phyloP scores from a whole-genome alignment of 2,329 filamentous ascomycete genomes.

The Rutstroemia sp. region DNA sequence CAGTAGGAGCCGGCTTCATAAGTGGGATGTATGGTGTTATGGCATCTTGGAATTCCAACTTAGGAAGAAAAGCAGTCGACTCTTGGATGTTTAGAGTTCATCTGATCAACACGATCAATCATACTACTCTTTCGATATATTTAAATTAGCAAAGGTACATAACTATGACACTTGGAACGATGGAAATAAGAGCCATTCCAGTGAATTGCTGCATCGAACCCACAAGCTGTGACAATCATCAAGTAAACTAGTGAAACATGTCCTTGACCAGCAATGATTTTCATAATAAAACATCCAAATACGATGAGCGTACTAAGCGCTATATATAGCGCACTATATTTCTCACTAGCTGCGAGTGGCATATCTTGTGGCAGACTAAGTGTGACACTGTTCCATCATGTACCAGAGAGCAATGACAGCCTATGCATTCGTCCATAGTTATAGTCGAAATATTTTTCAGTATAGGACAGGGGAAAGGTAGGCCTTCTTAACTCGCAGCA shows the following conservation, averaged over 20 bases:
- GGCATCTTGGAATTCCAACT: too few species aligned
- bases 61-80: too few species aligned
- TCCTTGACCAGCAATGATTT: neutral
- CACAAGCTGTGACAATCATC: neutral
- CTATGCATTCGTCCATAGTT: neutral
- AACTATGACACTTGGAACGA: neutral
- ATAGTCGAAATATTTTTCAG: neutral
- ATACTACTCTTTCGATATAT: too few species aligned
- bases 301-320: neutral
- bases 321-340: too few species aligned
- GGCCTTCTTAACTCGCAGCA: neutral
- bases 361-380: neutral
- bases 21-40: too few species aligned
- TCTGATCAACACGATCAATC: too few species aligned
- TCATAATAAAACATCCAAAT: neutral
- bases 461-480: too few species aligned
- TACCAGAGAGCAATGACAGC: neutral
- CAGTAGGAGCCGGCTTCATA: too few species aligned
- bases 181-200: neutral
- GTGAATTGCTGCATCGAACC: neutral
- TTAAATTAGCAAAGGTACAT: too few species aligned
- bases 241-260: neutral
- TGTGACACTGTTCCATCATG: neutral
- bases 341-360: too few species aligned
- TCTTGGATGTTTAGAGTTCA: too few species aligned